Percentiles rank a stretch among this genome's conserved stretches.
Conservation (phyloP, 768 basidiomycete genomes). For the Russula foetens region DNA sequence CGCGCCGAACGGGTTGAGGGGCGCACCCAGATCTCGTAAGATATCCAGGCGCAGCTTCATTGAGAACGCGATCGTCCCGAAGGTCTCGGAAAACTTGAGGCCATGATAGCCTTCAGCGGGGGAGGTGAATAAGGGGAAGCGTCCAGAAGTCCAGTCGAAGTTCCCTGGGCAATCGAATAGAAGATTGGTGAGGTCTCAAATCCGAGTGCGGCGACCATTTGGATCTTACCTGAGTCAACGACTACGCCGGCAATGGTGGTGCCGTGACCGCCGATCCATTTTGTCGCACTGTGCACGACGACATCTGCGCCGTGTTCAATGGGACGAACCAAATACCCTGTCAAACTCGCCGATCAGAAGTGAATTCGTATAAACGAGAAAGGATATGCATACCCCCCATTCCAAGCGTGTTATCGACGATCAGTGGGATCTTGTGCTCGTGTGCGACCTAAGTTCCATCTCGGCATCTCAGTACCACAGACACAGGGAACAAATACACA, state of each 20-base stretch:
- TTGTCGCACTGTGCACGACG: conserved; percentile 71
- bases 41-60: conserved; percentile 56
- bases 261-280: conserved; percentile 81
- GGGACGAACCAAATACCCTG: conserved; percentile 55
- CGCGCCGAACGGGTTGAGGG: conserved; percentile 61
- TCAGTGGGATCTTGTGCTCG: conserved; percentile 23
- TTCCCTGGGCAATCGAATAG: conserved; percentile 36
- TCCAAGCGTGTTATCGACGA: conserved; percentile 78
- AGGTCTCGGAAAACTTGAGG: conserved; percentile 54
- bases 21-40: conserved; percentile 59
- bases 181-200: background rate
- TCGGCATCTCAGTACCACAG: no score
- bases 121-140: conserved; percentile 67
- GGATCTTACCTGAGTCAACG: conserved; percentile 51
- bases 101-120: conserved; percentile 76
- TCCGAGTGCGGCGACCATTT: background rate
- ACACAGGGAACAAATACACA: background rate
- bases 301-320: conserved; percentile 74
- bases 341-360: background rate
- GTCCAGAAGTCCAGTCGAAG: conserved; percentile 68
- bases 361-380: background rate
- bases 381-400: conserved; percentile 40
- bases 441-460: conserved; percentile 49
- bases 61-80: conserved; percentile 56
- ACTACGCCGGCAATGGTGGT: conserved; percentile 74